Evolutionary conservation across 768 basidiomycete species (phyloP).

Genomic region (Paxillus involutus): DNA sequence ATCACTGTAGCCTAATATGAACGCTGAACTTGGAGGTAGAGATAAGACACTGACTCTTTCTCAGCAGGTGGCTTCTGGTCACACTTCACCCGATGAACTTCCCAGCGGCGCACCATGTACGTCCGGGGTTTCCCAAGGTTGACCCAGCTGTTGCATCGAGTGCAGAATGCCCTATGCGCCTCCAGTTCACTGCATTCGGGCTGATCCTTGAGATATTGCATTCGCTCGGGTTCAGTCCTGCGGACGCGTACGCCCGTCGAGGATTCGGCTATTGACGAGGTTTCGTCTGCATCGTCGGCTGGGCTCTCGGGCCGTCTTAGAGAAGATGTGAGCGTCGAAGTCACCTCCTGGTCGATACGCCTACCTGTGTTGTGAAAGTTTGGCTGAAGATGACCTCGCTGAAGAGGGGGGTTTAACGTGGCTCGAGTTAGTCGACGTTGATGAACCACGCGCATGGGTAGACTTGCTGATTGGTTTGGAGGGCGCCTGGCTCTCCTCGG

Average conservation of each 20-base stretch:
- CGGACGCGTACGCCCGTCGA: conserved; percentile 44
- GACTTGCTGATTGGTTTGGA: conserved; percentile 24
- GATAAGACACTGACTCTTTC: conserved; percentile 27
- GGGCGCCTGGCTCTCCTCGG: conserved; percentile 5
- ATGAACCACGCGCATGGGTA: conserved; percentile 17
- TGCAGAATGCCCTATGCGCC: conserved; percentile 58
- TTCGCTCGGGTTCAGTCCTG: conserved; percentile 61
- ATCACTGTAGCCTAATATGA: not conserved
- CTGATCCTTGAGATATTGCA: conserved; percentile 63
- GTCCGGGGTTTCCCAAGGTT: conserved; percentile 53
- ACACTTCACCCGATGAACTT: conserved; percentile 55
- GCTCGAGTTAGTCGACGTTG: conserved; percentile 4
- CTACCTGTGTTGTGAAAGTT: not conserved
- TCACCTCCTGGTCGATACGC: not conserved
- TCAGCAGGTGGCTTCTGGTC: conserved; percentile 39
- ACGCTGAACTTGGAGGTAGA: conserved; percentile 8
- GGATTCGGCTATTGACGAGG: conserved; percentile 55
- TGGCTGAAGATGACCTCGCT: not conserved
- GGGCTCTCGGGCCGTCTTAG: conserved; percentile 3
- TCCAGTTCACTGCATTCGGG: conserved; percentile 57
- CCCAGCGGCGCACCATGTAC: conserved; percentile 63
- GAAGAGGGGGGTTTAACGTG: conserved; percentile 2
- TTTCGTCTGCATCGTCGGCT: conserved; percentile 38
- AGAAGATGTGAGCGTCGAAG: not conserved
- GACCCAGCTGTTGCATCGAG: conserved; percentile 55